Evolutionary conservation across 345 rosid species (phyloP), one percentile per base, ranked within the genome.

Genomic region (Cardamine resedifolia): DNA sequence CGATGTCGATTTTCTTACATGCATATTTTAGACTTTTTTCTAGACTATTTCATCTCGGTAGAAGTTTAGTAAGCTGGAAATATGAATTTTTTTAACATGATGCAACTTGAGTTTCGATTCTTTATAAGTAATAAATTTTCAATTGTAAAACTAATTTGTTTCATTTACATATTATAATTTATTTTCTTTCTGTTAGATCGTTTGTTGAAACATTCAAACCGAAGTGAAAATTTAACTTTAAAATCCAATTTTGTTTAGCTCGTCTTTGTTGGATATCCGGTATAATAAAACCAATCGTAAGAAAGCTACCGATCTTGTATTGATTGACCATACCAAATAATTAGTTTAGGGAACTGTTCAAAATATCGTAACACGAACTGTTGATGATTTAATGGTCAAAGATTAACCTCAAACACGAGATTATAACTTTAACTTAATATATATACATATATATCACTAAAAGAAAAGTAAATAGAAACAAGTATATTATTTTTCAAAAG

Each of bases 311-410:
- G 56, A 31, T 31, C n/a, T 53, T 64, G 48, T 64, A 72, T 11
- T 63, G 12, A 57, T 26, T 56, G 18, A 50, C 4, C 9, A 58
- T 44, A 20, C 64, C 43, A 73, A 45, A 65, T 55, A 12, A 53
- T 11, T 15, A n/a, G 57, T 31, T 44, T 23, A 44, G 3, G 36
- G 49, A 56, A 26, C 7, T 56, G 30, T 33, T 53, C 55, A 60
- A 53, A 31, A 26, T 44, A 69, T 64, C n/a, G 33, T 69, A 68
- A 68, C 18, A 18, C 16, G 14, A 61, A 44, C 43, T 53, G 38
- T 53, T 75, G 64, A 18, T 76, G 79, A 76, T 31, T 33, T 44
- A 74, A 75, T 75, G 79, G 75, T 76, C 70, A 76, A 69, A 62
- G 59, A 55, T 75, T 68, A 61, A 60, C 53, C 47, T 57, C 23